A percentile compares a stretch with the other conserved stretches of the same genome.
Conservation (phyloP, 768 basidiomycete genomes). For the Sistotremastrum suecicum region DNA sequence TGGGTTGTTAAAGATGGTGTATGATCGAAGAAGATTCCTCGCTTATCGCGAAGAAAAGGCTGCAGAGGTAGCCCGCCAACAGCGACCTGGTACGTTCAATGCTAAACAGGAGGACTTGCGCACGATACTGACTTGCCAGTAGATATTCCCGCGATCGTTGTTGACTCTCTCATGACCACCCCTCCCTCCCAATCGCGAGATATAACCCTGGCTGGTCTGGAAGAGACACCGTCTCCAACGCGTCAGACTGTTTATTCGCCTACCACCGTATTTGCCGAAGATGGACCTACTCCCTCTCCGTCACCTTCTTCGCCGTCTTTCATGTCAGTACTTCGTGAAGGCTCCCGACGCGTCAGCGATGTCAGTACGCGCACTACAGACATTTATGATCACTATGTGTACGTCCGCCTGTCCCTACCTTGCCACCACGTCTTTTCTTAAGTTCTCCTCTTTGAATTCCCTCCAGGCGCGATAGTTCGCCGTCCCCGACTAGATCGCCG, state of each 20-base stretch:
- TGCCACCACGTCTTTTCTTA: too few relatives aligned
- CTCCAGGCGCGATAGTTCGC: too few relatives aligned
- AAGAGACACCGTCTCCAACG: not conserved
- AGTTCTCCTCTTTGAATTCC: too few relatives aligned
- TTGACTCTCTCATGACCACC: slow-evolving; percentile 42
- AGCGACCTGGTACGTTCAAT: slow-evolving; percentile 15
- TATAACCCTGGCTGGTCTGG: slow-evolving; percentile 24
- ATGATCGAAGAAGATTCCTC: slow-evolving; percentile 55
- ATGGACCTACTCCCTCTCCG: too few relatives aligned
- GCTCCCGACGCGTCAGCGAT: not conserved
- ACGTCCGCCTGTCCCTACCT: too few relatives aligned
- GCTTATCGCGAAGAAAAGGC: slow-evolving; percentile 29
- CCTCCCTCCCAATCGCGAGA: slow-evolving; percentile 39
- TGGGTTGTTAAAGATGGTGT: slow-evolving; percentile 65
- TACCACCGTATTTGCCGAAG: too few relatives aligned
- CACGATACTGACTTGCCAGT: not conserved
- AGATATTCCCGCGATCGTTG: slow-evolving; percentile 64
- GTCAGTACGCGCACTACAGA: too few relatives aligned
- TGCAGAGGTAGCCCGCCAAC: slow-evolving; percentile 24
- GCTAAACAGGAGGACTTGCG: not conserved
- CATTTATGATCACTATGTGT: too few relatives aligned
- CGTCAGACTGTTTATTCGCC: too few relatives aligned
- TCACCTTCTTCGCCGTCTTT: not conserved
- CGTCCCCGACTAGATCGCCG: too few relatives aligned
- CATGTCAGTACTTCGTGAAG: not conserved